Base-by-base conservation (phyloP, 768 basidiomycete genomes). In the Suillus paluster region DNA sequence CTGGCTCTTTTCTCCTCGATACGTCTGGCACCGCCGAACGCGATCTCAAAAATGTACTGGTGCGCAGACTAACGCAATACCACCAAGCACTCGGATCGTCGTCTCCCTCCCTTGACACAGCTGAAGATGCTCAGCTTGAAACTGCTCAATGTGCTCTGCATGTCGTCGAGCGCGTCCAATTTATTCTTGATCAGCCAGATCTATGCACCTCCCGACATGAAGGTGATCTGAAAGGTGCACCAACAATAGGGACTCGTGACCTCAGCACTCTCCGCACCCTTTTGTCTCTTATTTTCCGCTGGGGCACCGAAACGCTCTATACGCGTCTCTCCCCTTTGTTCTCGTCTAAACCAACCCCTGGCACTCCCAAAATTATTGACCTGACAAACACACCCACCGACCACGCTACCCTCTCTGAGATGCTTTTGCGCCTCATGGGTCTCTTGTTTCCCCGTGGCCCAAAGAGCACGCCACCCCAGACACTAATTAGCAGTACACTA, bases 231-330 rank as follows among this genome's bases (percentile, higher is more conserved):
- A 59, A 45, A 21, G 33, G 23, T 21, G 49, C 42, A 5, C 62
- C 59, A 14, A 68, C 78, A 14, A 76, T 94, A 60, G 92, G 91
- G 0, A 83, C 87, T 1, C 83, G 89, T 56, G 92, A 94, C 72
- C 71, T 92, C 34, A 74, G 79, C 6, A 76, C 84, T 62, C 71
- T 94, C 2, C 83, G 87, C 25, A 88, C 86, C 0, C 78, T 93
- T 34, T 70, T 91, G 17, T 84, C 89, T 15, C 81, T 94, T 62
- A 71, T 83, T 30, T 90, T 94, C 69, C 87, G 85, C 65, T 92
- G 91, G 92, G 89, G 85, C 8, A 72, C 85, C 3, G 82, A 87
- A 15, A 84, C 84, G 4, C 69, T 88, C 5, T 77, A 90, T 42
- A 64, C 71, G 14, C 78, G 76, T 55, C 73, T 86, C n/a, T 68